phyloP scores from a whole-genome alignment of 1,284 basidiomycete genomes.

The Melampsora americana region DNA sequence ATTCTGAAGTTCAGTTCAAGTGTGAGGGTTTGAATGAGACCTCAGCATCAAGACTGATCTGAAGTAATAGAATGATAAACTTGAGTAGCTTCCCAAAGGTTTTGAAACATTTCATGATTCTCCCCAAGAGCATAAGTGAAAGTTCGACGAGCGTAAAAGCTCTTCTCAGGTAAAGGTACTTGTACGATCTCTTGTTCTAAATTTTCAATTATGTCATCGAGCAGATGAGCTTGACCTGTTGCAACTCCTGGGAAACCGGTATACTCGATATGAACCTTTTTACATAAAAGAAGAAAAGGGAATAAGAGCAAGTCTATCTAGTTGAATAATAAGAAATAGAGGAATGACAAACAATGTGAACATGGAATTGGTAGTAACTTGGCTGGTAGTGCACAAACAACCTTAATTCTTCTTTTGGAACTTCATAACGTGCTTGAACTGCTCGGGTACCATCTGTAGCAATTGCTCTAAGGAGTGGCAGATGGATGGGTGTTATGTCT shows the following conservation, averaged over 20 bases:
- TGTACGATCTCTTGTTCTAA: conserved; percentile 4
- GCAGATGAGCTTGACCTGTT: conserved; percentile 85
- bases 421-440: conserved; percentile 64
- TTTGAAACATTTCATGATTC: conserved; percentile 30
- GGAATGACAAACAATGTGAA: conserved; percentile 72
- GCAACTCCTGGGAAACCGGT: conserved; percentile 54
- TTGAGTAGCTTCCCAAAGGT: conserved; percentile 7
- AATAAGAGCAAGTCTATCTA: background rate
- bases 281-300: conserved; percentile 63
- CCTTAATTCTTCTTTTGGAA: conserved; percentile 64
- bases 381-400: conserved; percentile 63
- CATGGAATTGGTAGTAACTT: conserved; percentile 75
- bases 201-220: conserved; percentile 75
- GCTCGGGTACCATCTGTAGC: conserved; percentile 60
- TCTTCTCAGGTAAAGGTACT: background rate
- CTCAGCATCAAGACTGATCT: too few species aligned
- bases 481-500: conserved; percentile 64
- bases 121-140: conserved; percentile 23
- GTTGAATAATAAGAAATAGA: background rate
- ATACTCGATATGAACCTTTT: conserved; percentile 61
- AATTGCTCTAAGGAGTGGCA: conserved; percentile 69
- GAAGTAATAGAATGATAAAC: too few species aligned
- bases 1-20: too few species aligned
- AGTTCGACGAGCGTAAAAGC: conserved; percentile 15
- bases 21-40: too few species aligned